Conservation (phyloP, 139 green algal species). For the Chlamydomonas urium region DNA sequence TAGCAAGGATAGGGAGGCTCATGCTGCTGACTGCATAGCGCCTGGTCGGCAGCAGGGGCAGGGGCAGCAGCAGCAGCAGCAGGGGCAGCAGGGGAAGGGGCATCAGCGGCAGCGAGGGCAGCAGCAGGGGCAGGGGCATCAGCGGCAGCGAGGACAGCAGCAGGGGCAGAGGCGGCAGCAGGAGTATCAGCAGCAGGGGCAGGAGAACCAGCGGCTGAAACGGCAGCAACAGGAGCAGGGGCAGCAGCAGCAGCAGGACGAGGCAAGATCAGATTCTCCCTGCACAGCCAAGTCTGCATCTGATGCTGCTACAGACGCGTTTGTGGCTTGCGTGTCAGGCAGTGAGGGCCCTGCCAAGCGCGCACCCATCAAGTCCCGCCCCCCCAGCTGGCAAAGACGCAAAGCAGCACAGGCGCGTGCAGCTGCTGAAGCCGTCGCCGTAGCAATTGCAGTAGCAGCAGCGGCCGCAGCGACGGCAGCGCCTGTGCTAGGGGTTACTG, state of each 20-base stretch:
- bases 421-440: neutral
- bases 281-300: too few relatives aligned
- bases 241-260: constrained; percentile 2
- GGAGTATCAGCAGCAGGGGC: constrained; percentile 12
- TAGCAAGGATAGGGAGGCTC: too few relatives aligned
- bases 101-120: constrained; percentile 10
- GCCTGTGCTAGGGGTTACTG: too few relatives aligned
- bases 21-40: too few relatives aligned
- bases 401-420: constrained; percentile 17
- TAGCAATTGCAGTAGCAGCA: neutral
- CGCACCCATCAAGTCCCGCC: constrained; percentile 1
- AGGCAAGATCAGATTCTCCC: too few relatives aligned
- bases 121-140: neutral
- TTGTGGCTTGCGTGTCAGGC: too few relatives aligned
- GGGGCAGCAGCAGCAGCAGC: constrained; percentile 14
- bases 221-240: constrained; percentile 1
- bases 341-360: too few relatives aligned
- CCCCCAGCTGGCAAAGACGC: constrained; percentile 22
- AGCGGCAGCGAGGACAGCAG: constrained; percentile 2
- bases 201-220: neutral
- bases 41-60: too few relatives aligned
- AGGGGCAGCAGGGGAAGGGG: constrained; percentile 4
- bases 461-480: neutral
- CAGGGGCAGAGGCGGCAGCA: neutral
- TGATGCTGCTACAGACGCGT: too few relatives aligned